A percentile compares a stretch with the other conserved stretches of the same genome.
Conservation (phyloP, 2,329 filamentous ascomycete species). For the Ophiocordyceps camponoti-saundersi region DNA sequence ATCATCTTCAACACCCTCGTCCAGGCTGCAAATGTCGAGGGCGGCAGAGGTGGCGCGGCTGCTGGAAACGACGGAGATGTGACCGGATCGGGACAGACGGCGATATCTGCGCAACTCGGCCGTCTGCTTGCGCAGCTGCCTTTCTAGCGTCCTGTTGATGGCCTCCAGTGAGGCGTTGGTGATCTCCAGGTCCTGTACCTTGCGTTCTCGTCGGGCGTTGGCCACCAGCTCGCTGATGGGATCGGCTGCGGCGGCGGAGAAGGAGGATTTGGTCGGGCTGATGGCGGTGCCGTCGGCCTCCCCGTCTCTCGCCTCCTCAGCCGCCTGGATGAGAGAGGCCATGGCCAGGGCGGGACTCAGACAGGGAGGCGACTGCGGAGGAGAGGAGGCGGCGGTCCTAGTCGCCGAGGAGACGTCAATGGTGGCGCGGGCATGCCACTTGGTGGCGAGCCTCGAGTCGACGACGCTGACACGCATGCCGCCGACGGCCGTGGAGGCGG, state of each 20-base stretch:
- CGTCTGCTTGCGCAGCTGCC: constrained; percentile 81
- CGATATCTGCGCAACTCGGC: constrained; percentile 73
- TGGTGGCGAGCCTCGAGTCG: not conserved
- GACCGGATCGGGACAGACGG: constrained; percentile 68
- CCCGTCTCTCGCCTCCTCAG: constrained; percentile 28
- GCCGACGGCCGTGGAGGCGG: not conserved
- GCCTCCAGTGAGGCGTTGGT: constrained; percentile 89
- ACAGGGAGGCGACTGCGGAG: constrained; percentile 18
- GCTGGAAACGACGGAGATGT: constrained; percentile 43
- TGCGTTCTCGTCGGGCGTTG: constrained; percentile 82
- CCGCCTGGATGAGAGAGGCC: constrained; percentile 37
- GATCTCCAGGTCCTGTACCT: constrained; percentile 91
- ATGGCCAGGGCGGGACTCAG: constrained; percentile 22
- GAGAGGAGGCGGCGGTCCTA: constrained; percentile 14
- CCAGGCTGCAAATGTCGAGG: constrained; percentile 30
- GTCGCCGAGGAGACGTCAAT: constrained; percentile 19
- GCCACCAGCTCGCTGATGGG: constrained; percentile 60
- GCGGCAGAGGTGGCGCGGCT: constrained; percentile 25
- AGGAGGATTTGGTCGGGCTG: constrained; percentile 40
- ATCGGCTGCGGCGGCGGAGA: constrained; percentile 36
- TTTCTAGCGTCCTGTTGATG: constrained; percentile 85
- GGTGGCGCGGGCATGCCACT: not conserved
- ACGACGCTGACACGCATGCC: not conserved
- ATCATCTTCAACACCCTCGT: constrained; percentile 20
- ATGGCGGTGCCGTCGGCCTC: constrained; percentile 19